phyloP scores from a whole-genome alignment of 1,139 yeast species.

The Blastobotrys niveus region DNA sequence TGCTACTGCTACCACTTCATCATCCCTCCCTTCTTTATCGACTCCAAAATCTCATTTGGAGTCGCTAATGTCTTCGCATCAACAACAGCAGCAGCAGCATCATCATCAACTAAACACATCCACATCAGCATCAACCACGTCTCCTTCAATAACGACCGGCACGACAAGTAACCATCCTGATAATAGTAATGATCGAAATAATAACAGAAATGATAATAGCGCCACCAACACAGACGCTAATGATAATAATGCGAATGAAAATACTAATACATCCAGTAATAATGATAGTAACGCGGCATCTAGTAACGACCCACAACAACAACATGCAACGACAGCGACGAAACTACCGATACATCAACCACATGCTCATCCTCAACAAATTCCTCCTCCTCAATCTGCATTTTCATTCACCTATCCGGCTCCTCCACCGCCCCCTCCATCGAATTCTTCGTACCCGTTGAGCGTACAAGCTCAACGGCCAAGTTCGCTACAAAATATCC shows the following conservation, averaged over 20 bases:
- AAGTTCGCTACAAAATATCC: conserved; percentile 7
- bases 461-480: conserved; percentile 12
- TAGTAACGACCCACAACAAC: no score
- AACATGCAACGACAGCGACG: no score
- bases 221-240: no score
- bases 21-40: conserved; percentile 12
- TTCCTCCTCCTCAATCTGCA: conserved; percentile 2
- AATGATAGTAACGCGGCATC: no score
- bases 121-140: not conserved
- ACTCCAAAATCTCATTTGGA: conserved; percentile 16
- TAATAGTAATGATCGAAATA: no score
- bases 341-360: no score
- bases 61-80: conserved; percentile 10
- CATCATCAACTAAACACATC: conserved; percentile 1
- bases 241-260: no score
- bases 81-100: conserved; percentile 3
- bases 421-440: conserved; percentile 4
- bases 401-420: conserved; percentile 5
- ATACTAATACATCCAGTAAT: no score
- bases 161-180: no score
- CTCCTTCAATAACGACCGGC: no score
- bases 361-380: not conserved
- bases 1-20: conserved; percentile 15
- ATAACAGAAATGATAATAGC: no score
- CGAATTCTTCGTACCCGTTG: conserved; percentile 8